Evolutionary conservation across 192 early-diverging fungal genomes (phyloP).

Genomic region (Nowakowskiella sp.): DNA sequence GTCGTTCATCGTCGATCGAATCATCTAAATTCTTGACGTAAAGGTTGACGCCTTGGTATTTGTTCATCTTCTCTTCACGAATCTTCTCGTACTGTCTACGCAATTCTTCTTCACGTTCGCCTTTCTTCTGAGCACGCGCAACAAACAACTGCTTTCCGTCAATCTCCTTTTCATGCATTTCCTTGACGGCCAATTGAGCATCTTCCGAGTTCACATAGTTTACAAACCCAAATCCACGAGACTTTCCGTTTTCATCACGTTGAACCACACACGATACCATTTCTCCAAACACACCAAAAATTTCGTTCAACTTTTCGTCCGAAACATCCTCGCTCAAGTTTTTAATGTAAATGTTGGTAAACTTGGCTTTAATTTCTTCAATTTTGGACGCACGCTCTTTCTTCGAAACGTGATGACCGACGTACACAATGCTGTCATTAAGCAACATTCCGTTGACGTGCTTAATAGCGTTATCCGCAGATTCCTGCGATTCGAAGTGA

Average conservation of each 20-base stretch:
- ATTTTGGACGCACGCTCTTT: conserved; percentile 87
- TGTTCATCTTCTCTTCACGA: conserved; percentile 90
- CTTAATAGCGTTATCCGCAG: conserved; percentile 91
- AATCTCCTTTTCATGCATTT: conserved; percentile 87
- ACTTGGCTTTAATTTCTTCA: conserved; percentile 81
- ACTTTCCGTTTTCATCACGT: conserved; percentile 71
- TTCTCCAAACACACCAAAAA: conserved; percentile 74
- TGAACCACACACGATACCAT: conserved; percentile 76
- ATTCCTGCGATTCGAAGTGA: conserved; percentile 92
- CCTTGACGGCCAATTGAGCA: conserved; percentile 79
- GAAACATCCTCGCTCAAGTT: conserved; percentile 75
- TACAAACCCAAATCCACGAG: conserved; percentile 94
- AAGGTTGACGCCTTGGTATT: conserved; percentile 98
- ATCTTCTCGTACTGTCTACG: conserved; percentile 91
- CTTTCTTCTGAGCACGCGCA: conserved; percentile 96
- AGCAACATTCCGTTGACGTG: conserved; percentile 98
- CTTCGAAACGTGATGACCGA: conserved; percentile 86
- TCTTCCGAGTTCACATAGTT: conserved; percentile 90
- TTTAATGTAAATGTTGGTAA: conserved; percentile 98
- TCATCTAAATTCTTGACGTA: conserved; percentile 99
- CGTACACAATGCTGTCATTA: conserved; percentile 97
- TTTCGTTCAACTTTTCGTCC: conserved; percentile 65
- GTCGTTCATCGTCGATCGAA: conserved; percentile 88
- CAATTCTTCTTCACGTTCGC: conserved; percentile 94
- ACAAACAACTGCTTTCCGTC: conserved; percentile 90